These are phyloP conservation scores for Gypsophila paniculata DNA, from an alignment of 179 eudicot genomes.

Conservation along the genomic window DNA sequence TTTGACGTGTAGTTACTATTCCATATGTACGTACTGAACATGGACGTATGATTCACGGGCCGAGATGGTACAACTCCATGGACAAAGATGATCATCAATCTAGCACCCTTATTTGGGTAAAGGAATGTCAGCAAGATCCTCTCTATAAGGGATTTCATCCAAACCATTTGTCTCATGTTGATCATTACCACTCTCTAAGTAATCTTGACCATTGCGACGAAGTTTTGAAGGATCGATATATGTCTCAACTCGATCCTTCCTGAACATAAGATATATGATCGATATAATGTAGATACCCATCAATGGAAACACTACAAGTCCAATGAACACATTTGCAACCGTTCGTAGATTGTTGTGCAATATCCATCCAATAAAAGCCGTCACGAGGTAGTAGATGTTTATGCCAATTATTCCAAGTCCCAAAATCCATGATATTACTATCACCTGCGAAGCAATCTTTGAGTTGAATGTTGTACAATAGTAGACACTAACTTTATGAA, in stretches of 20 bases:
- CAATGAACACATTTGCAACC: constrained; percentile 55
- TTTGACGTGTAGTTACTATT: too few relatives aligned
- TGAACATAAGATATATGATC: constrained; percentile 52
- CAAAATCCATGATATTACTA: constrained; percentile 54
- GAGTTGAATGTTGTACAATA: not conserved
- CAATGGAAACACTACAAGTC: constrained; percentile 56
- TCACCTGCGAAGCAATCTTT: constrained; percentile 35
- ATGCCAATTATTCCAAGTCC: constrained; percentile 65
- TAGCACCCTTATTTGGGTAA: constrained; percentile 39
- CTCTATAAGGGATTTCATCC: constrained; percentile 39
- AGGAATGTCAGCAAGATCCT: constrained; percentile 59
- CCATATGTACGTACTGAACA: too few relatives aligned
- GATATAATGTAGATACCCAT: constrained; percentile 52
- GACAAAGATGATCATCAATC: too few relatives aligned
- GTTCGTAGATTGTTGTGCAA: constrained; percentile 47
- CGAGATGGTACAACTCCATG: too few relatives aligned
- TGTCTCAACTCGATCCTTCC: constrained; percentile 57
- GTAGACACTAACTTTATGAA: too few relatives aligned
- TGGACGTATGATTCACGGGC: too few relatives aligned
- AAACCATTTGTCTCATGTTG: constrained; percentile 8
- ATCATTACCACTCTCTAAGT: constrained; percentile 32
- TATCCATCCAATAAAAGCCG: constrained; percentile 57
- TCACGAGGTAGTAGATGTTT: constrained; percentile 62
- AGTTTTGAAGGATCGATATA: constrained; percentile 41
- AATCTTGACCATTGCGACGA: constrained; percentile 22